phyloP scores from a whole-genome alignment of 345 rosid genomes.

The Gossypium australe region DNA sequence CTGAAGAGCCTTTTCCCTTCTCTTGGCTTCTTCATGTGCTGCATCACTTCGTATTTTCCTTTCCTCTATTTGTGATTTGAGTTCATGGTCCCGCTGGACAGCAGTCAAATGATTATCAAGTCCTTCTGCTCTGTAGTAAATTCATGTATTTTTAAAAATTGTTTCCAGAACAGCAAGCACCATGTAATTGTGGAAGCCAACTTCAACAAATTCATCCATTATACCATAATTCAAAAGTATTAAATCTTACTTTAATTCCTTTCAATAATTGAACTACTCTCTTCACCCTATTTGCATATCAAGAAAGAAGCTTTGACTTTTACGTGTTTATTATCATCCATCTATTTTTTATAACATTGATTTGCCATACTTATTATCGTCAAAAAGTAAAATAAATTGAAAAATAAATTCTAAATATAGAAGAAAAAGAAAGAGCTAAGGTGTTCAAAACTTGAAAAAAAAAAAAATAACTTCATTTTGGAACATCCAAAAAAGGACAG shows the following conservation, averaged over 20 bases:
- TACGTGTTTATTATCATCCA: background rate
- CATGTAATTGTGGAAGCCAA: background rate
- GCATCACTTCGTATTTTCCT: conserved; percentile 79
- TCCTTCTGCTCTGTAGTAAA: conserved; percentile 72
- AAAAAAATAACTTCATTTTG: background rate
- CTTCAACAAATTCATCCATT: background rate
- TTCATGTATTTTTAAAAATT: conserved; percentile 15
- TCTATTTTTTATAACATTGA: background rate
- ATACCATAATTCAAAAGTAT: background rate
- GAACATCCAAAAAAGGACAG: background rate
- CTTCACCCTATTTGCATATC: background rate
- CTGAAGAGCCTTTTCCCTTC: conserved; percentile 68
- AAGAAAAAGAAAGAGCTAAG: background rate
- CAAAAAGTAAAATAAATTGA: background rate
- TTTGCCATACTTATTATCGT: background rate
- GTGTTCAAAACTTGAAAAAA: background rate
- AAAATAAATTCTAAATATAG: background rate
- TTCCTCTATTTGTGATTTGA: conserved; percentile 85
- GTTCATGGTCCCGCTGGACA: conserved; percentile 74
- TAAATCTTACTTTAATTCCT: background rate
- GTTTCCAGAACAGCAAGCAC: conserved; percentile 5
- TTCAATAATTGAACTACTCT: background rate
- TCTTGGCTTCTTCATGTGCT: conserved; percentile 80
- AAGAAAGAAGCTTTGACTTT: background rate
- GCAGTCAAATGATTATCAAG: conserved; percentile 85